These are phyloP conservation scores for Mycena polygramma DNA, from an alignment of 768 basidiomycete genomes.

Conservation along the genomic window DNA sequence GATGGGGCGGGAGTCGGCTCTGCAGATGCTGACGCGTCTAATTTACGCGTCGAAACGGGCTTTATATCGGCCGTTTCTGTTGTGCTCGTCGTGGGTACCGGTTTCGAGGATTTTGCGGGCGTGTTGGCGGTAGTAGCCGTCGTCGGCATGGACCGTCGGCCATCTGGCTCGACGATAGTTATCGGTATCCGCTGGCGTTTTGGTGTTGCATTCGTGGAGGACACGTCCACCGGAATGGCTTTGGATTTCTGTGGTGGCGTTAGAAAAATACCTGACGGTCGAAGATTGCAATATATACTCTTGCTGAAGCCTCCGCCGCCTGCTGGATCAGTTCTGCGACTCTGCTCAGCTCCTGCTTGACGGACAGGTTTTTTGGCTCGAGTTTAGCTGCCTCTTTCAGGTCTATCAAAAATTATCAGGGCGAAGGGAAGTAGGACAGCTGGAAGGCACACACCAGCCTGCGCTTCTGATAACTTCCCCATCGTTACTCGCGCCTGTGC, in stretches of 20 bases:
- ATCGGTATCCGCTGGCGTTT: slow-evolving; percentile 71
- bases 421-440: background rate
- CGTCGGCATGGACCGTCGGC: slow-evolving; percentile 27
- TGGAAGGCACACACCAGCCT: slow-evolving; percentile 61
- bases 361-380: slow-evolving; percentile 75
- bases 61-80: slow-evolving; percentile 43
- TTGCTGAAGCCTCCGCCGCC: slow-evolving; percentile 51
- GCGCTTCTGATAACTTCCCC: slow-evolving; percentile 68
- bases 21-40: slow-evolving; percentile 33
- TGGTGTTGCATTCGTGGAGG: slow-evolving; percentile 37
- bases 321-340: slow-evolving; percentile 57
- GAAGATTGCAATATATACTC: slow-evolving; percentile 41
- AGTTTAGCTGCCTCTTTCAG: slow-evolving; percentile 67
- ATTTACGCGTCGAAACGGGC: slow-evolving; percentile 55
- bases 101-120: slow-evolving; percentile 13
- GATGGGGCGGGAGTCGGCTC: slow-evolving; percentile 18
- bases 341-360: slow-evolving; percentile 72
- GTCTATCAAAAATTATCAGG: slow-evolving; percentile 59
- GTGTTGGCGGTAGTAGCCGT: slow-evolving; percentile 21
- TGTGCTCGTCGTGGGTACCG: slow-evolving; percentile 3
- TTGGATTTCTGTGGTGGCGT: slow-evolving; percentile 43
- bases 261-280: background rate
- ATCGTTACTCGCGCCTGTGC: slow-evolving; percentile 77
- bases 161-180: slow-evolving; percentile 33
- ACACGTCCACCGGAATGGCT: slow-evolving; percentile 34